Percentiles rank a stretch among this genome's conserved stretches.
These are phyloP conservation scores for Daldinia sp. DNA, from an alignment of 2,329 filamentous ascomycete species.

Conservation along the genomic window DNA sequence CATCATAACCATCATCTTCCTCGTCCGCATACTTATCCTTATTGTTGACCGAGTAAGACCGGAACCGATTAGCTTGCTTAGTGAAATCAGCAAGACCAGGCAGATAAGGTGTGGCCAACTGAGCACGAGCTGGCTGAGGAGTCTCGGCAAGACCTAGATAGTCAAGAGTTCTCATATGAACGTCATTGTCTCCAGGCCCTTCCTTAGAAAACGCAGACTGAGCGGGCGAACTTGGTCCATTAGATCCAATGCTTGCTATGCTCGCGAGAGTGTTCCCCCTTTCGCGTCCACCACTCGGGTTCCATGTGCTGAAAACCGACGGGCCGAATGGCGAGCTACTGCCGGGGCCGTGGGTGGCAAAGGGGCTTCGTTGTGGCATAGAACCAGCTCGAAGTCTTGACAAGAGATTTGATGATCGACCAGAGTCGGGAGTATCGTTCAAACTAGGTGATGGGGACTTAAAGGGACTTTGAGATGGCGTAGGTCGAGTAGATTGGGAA, in stretches of 20 bases:
- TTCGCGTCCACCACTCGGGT: constrained; percentile 75
- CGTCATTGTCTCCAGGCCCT: constrained; percentile 85
- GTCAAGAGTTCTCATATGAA: constrained; percentile 89
- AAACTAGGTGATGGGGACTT: constrained; percentile 73
- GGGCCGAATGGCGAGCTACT: constrained; percentile 81
- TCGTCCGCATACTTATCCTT: constrained; percentile 96
- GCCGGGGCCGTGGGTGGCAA: constrained; percentile 67
- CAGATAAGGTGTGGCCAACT: constrained; percentile 78
- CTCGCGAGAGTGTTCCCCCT: constrained; percentile 86
- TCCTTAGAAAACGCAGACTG: constrained; percentile 89
- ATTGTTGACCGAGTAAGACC: constrained; percentile 98
- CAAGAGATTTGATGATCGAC: constrained; percentile 77
- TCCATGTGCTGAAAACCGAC: constrained; percentile 92
- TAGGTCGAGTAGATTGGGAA: constrained; percentile 84
- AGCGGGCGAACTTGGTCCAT: constrained; percentile 87
- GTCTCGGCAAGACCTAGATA: constrained; percentile 96
- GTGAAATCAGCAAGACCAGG: constrained; percentile 81
- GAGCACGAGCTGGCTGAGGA: constrained; percentile 82
- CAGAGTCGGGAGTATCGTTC: constrained; percentile 59
- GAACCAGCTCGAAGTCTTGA: constrained; percentile 92
- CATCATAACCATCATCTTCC: constrained; percentile 82
- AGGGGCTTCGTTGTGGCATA: constrained; percentile 88
- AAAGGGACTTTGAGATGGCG: constrained; percentile 89
- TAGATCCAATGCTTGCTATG: constrained; percentile 88
- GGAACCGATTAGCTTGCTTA: constrained; percentile 85